Conservation (phyloP, 208 protist species). For the Trypanosoma caninum region DNA sequence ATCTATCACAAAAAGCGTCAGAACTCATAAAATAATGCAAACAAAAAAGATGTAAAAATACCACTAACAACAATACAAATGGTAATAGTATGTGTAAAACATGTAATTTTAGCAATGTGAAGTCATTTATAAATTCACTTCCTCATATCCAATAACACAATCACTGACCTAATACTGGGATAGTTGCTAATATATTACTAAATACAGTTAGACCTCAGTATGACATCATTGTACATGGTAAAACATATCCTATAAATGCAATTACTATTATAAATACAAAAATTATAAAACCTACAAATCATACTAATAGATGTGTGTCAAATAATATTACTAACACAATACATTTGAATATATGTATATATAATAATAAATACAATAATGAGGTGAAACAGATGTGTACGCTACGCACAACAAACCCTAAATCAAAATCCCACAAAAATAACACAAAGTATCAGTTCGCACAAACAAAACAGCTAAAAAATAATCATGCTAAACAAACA, state of each 20-base stretch:
- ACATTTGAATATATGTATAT: slow-evolving; percentile 86
- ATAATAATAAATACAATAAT: slow-evolving; percentile 83
- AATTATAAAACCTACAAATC: slow-evolving; percentile 75
- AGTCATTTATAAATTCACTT: slow-evolving; percentile 88
- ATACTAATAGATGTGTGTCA: slow-evolving; percentile 81
- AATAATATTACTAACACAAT: slow-evolving; percentile 84
- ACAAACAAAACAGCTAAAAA: slow-evolving; percentile 89
- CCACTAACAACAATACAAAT: slow-evolving; percentile 77
- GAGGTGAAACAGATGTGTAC: slow-evolving; percentile 81
- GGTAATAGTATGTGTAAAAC: slow-evolving; percentile 77
- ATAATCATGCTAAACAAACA: slow-evolving; percentile 76
- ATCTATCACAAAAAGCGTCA: slow-evolving; percentile 84
- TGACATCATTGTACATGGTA: slow-evolving; percentile 86
- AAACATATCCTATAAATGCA: slow-evolving; percentile 80
- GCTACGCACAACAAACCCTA: slow-evolving; percentile 82
- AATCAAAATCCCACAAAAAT: slow-evolving; percentile 88
- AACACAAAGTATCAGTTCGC: slow-evolving; percentile 87
- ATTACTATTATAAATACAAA: slow-evolving; percentile 86
- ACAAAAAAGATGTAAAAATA: slow-evolving; percentile 82
- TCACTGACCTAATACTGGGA: slow-evolving; percentile 68
- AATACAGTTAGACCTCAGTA: slow-evolving; percentile 86
- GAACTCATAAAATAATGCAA: slow-evolving; percentile 90
- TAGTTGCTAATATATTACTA: slow-evolving; percentile 85
- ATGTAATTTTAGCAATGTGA: slow-evolving; percentile 79
- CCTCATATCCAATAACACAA: slow-evolving; percentile 87